Base-by-base conservation (phyloP, 768 basidiomycete species). In the Agaricus sinodeliciosus region DNA sequence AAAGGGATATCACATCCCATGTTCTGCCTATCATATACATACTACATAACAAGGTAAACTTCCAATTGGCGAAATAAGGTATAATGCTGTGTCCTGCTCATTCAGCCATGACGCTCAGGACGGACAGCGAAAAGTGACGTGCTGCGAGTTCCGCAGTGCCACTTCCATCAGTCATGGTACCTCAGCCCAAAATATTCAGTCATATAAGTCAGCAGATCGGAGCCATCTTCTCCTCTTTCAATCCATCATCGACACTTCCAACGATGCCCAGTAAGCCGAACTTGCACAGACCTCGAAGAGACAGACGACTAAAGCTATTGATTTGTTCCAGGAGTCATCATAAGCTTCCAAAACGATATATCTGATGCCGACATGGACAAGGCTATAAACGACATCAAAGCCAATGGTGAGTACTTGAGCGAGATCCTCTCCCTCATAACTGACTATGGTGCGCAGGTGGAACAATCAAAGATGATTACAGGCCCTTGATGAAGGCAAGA, bases 401-500 rank as follows among this genome's bases (percentile, higher is more conserved):
- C 36, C 2, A 45, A 46, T 2, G 51, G 51, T 53, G 15, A 11
- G 46, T 43, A 28, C 37, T 16, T 16, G 48, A 11, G 15, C 9
- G 11, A n/a, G 12, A 37, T 15, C n/a, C 7, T 8, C 8, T 22
- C 9, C 22, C 26, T 12, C 15, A 25, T 31, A 15, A 6, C 37
- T 16, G 15, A 13, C 15, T 39, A 39, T 39, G 9, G 16, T 22
- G 19, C 19, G 11, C n/a, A 53, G 51, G 51, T 3, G 51, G 44
- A 4, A 34, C 11, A 7, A 31, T 53, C 26, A 46, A 35, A 13
- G 19, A 40, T 40, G 43, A 52, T 26, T 52, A 39, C 22, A 15
- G 26, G 26, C 44, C 51, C 11, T 27, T 52, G 11, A 12, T 52
- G 35, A 53, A 53, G 37, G 51, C 46, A 46, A 4, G 9, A 11